Percentiles rank a stretch among this genome's conserved stretches.
Conservation (phyloP, 768 basidiomycete genomes). For the Lentinula raphanica region DNA sequence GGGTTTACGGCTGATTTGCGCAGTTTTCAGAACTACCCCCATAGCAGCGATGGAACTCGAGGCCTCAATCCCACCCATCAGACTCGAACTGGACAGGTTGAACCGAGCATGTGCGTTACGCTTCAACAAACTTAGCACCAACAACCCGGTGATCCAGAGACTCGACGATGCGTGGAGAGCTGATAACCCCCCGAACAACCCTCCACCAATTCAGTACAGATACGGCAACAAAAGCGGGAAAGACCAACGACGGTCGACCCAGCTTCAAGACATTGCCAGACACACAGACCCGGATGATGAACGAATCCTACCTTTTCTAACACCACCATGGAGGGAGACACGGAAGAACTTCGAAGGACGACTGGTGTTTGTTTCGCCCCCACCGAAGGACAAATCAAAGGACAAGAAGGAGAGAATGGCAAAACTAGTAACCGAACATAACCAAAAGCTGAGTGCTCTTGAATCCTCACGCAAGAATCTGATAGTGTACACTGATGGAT, state of each 20-base stretch:
- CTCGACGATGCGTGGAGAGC: constrained; percentile 4
- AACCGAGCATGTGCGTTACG: background rate
- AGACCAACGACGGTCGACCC: background rate
- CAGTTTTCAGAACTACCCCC: too few species aligned
- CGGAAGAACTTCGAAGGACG: too few species aligned
- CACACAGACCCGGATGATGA: too few species aligned
- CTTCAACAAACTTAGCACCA: constrained; percentile 1
- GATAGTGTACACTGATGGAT: background rate
- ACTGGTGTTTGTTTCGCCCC: too few species aligned
- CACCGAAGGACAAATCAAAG: too few species aligned
- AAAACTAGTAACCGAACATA: background rate
- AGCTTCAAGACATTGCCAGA: too few species aligned
- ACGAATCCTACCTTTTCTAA: too few species aligned
- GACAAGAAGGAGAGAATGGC: background rate
- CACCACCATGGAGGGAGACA: too few species aligned
- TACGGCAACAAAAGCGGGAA: background rate
- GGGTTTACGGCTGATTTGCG: constrained; percentile 25
- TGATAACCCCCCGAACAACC: background rate
- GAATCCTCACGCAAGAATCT: background rate
- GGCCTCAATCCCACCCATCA: constrained; percentile 24
- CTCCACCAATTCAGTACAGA: constrained; percentile 8
- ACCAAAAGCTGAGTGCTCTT: background rate
- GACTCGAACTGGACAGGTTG: background rate
- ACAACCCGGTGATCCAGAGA: constrained; percentile 12
- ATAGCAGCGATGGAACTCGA: constrained; percentile 27